Percentiles rank a stretch among this genome's conserved stretches.
These are phyloP conservation scores for Striga asiatica DNA, from an alignment of 257 asterid genomes.

Conservation along the genomic window DNA sequence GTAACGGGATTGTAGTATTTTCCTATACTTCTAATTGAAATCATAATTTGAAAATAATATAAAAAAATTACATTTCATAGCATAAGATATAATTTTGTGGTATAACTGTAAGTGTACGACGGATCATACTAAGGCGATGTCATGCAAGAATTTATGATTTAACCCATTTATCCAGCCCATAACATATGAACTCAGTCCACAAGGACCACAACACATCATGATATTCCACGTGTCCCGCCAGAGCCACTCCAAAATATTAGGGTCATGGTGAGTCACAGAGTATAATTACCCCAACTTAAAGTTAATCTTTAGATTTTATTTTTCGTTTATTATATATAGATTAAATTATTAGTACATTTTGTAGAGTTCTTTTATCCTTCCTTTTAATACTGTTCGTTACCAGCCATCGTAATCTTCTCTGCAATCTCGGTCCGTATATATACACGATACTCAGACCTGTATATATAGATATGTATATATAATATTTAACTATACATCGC, in stretches of 20 bases:
- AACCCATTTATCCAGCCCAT: slow-evolving; percentile 1
- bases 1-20: too few species aligned
- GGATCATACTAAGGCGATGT: too few species aligned
- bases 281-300: not conserved
- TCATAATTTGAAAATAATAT: too few species aligned
- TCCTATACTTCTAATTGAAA: too few species aligned
- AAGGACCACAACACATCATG: not conserved
- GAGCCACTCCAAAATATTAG: slow-evolving; percentile 2
- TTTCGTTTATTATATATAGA: not conserved
- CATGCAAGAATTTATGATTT: too few species aligned
- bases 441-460: slow-evolving; percentile 14
- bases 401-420: slow-evolving; percentile 16
- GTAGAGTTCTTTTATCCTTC: not conserved
- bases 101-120: too few species aligned
- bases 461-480: slow-evolving; percentile 7
- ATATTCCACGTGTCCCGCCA: slow-evolving; percentile 21
- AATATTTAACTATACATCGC: slow-evolving; percentile 6
- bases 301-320: not conserved
- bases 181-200: slow-evolving; percentile 3
- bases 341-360: not conserved
- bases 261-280: not conserved
- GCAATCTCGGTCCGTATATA: slow-evolving; percentile 10
- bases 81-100: too few species aligned
- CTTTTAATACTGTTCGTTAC: slow-evolving; percentile 9
- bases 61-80: too few species aligned